Percentiles rank a stretch among this genome's conserved stretches.
These are phyloP conservation scores for Favolaschia claudopus DNA, from an alignment of 768 basidiomycete species.

Conservation along the genomic window DNA sequence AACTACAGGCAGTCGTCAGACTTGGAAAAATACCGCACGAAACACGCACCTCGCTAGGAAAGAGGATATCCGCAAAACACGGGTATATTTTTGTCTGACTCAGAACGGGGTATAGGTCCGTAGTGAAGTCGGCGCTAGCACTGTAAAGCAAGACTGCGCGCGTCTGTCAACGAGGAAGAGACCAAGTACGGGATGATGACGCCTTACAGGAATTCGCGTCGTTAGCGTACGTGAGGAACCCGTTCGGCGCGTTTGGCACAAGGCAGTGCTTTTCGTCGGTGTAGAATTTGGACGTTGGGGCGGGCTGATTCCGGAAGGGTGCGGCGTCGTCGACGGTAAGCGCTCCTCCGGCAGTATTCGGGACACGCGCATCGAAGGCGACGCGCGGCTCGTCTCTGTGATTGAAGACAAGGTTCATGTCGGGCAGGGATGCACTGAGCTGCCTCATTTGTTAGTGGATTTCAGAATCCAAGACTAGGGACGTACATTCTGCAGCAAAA, in stretches of 20 bases:
- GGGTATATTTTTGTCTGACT: constrained; percentile 8
- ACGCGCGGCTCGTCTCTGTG: constrained; percentile 28
- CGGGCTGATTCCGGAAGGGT: background rate
- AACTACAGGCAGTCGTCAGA: too few species aligned
- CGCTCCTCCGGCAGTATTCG: background rate
- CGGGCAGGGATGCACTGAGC: background rate
- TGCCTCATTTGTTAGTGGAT: too few species aligned
- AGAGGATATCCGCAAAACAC: constrained; percentile 9
- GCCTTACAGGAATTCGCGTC: background rate
- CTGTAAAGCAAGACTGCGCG: constrained; percentile 2
- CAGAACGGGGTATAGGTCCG: constrained; percentile 3
- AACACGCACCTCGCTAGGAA: too few species aligned
- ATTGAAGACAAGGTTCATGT: constrained; percentile 16
- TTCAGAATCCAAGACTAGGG: too few species aligned
- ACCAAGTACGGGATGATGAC: background rate
- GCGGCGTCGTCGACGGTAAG: background rate
- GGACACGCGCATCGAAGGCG: constrained; percentile 1
- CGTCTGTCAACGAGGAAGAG: background rate
- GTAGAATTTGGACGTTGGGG: constrained; percentile 4
- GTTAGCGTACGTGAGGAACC: background rate
- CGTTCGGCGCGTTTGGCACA: background rate
- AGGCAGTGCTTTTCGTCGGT: background rate
- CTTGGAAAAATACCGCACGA: too few species aligned
- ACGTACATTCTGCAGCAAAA: too few species aligned
- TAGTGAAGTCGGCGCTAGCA: constrained; percentile 10